Evolutionary conservation across 805 yeast genomes (phyloP).

Genomic region (Barnettozyma sp.): DNA sequence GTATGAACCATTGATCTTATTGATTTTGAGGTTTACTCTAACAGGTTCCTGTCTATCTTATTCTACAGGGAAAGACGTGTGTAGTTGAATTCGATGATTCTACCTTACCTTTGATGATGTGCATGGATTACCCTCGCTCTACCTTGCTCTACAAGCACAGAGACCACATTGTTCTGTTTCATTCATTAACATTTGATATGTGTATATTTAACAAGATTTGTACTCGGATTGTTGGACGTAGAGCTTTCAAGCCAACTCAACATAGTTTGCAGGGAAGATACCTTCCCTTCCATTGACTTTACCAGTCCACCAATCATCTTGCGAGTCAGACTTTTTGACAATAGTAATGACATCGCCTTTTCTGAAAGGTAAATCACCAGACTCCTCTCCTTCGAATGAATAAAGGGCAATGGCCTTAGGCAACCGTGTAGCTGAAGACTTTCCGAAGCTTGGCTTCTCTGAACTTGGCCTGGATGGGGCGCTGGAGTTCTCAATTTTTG

Average conservation of each 20-base stretch:
- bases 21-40: no score
- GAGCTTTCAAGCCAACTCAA: slow-evolving; percentile 47
- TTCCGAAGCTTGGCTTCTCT: slow-evolving; percentile 35
- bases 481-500: slow-evolving; percentile 26
- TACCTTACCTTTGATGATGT: no score
- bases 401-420: slow-evolving; percentile 87
- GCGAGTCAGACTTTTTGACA: slow-evolving; percentile 76
- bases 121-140: no score
- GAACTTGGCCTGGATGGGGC: slow-evolving; percentile 35
- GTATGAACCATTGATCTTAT: no score
- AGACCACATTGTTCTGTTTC: not conserved
- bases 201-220: not conserved
- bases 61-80: no score
- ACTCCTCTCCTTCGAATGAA: slow-evolving; percentile 84
- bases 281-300: slow-evolving; percentile 78
- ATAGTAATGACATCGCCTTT: slow-evolving; percentile 93
- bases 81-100: no score
- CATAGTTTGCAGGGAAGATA: slow-evolving; percentile 96
- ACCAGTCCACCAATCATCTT: slow-evolving; percentile 99
- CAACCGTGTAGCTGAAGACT: slow-evolving; percentile 28
- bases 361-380: slow-evolving; percentile 87
- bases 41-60: no score
- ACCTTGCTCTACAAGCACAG: no score
- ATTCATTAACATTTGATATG: not conserved
- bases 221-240: no score